These are phyloP conservation scores for Geotrichum candidum DNA, from an alignment of 1,139 yeast species.

Conservation along the genomic window DNA sequence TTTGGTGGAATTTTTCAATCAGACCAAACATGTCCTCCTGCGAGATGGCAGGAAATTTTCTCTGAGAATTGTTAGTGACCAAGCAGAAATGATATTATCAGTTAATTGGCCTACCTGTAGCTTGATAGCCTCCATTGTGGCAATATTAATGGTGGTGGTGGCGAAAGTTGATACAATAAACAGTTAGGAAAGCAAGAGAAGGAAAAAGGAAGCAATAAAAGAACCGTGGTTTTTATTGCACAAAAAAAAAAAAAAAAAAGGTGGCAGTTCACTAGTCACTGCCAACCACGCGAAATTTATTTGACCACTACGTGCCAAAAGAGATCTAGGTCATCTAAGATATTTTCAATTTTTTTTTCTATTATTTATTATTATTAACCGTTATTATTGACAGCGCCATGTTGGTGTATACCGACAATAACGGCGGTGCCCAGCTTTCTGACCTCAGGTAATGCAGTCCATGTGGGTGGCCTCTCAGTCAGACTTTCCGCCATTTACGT, in stretches of 20 bases:
- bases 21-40: constrained; percentile 82
- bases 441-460: background rate
- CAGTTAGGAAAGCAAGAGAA: background rate
- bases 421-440: background rate
- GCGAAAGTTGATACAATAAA: background rate
- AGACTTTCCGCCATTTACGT: background rate
- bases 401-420: too few species aligned
- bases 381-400: too few species aligned
- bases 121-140: constrained; percentile 45
- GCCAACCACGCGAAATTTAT: background rate
- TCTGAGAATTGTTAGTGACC: constrained; percentile 35
- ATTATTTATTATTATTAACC: background rate
- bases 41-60: constrained; percentile 76
- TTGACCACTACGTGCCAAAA: background rate
- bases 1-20: constrained; percentile 73
- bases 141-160: background rate
- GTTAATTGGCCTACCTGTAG: constrained; percentile 28
- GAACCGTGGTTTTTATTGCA: background rate
- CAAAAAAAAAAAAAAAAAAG: background rate
- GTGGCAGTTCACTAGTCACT: background rate
- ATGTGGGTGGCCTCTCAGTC: background rate
- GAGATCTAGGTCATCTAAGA: background rate
- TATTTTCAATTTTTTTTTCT: background rate
- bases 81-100: background rate
- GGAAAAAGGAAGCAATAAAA: background rate